Conservation (phyloP, 2,329 filamentous ascomycete genomes). For the Tothia fuscella region DNA sequence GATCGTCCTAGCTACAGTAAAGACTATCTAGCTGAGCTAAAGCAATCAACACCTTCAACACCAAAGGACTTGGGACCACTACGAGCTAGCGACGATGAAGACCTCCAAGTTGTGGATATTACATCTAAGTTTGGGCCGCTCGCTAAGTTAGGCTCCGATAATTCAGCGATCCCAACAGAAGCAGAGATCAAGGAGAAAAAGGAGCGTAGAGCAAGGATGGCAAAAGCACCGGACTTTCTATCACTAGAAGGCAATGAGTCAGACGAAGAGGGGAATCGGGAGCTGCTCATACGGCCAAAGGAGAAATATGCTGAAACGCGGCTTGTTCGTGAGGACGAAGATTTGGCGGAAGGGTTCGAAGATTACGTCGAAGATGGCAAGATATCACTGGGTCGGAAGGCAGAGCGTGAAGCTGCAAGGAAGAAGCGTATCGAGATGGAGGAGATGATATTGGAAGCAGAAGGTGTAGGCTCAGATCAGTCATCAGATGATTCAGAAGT, state of each 20-base stretch:
- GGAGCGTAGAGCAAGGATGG: constrained; percentile 70
- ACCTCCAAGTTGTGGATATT: constrained; percentile 36
- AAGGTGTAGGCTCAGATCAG: constrained; percentile 46
- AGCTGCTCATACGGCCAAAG: constrained; percentile 4
- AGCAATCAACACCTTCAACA: constrained; percentile 72
- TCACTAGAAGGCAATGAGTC: constrained; percentile 34
- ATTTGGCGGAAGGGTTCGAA: constrained; percentile 87
- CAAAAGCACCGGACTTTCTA: constrained; percentile 58
- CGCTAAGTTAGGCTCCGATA: constrained; percentile 17
- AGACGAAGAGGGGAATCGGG: constrained; percentile 29
- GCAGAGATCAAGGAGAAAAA: constrained; percentile 87
- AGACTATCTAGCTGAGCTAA: constrained; percentile 75
- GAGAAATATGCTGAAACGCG: constrained; percentile 53
- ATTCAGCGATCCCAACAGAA: constrained; percentile 58
- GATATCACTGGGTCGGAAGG: constrained; percentile 65
- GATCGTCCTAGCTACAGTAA: constrained; percentile 72
- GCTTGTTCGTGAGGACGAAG: constrained; percentile 75
- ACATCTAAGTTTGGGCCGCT: constrained; percentile 45
- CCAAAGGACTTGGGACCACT: constrained; percentile 59
- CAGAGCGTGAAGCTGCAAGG: constrained; percentile 57
- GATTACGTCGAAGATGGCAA: constrained; percentile 78
- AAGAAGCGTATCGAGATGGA: constrained; percentile 67
- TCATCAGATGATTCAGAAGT: constrained; percentile 49
- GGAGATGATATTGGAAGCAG: constrained; percentile 68
- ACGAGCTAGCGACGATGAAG: constrained; percentile 17